These are phyloP conservation scores for Gracilaria vermiculophylla DNA, from an alignment of 23 red algal species.

Conservation along the genomic window DNA sequence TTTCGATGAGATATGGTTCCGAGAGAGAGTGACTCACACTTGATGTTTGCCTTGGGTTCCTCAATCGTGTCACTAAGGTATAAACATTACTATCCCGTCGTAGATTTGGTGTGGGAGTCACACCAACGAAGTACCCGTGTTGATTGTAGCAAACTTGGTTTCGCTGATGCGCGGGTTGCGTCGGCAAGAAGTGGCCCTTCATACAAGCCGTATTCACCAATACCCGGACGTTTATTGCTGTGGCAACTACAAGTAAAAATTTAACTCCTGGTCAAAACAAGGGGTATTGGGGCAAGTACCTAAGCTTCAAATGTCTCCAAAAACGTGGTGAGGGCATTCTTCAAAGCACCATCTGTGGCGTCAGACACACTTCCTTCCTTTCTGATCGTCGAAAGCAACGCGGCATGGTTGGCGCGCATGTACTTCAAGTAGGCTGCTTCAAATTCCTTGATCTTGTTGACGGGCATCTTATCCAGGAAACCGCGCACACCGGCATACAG, in stretches of 20 bases:
- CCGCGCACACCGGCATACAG: constrained; percentile 97
- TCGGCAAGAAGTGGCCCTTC: not conserved
- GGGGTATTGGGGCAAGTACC: not conserved
- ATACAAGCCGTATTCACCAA: not conserved
- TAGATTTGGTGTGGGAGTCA: too few relatives aligned
- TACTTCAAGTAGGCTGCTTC: constrained; percentile 85
- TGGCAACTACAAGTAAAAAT: constrained; percentile 6
- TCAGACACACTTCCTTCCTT: constrained; percentile 93
- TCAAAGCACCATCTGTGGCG: constrained; percentile 77
- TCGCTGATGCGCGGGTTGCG: not conserved
- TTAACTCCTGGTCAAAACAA: constrained; percentile 1
- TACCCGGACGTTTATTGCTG: constrained; percentile 18
- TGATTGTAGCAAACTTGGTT: not conserved
- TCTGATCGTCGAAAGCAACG: constrained; percentile 78
- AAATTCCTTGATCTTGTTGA: constrained; percentile 80
- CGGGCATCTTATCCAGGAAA: constrained; percentile 96
- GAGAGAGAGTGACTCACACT: too few relatives aligned
- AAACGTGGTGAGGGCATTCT: constrained; percentile 78
- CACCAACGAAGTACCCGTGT: not conserved
- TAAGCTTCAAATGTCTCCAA: constrained; percentile 74
- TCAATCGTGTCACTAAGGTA: too few relatives aligned
- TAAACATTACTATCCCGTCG: too few relatives aligned
- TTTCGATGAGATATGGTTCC: too few relatives aligned
- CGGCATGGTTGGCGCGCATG: constrained; percentile 74
- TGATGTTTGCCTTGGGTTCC: too few relatives aligned